Evolutionary conservation across 2,329 filamentous ascomycete genomes (phyloP).

Genomic region (Penicillium sp.): DNA sequence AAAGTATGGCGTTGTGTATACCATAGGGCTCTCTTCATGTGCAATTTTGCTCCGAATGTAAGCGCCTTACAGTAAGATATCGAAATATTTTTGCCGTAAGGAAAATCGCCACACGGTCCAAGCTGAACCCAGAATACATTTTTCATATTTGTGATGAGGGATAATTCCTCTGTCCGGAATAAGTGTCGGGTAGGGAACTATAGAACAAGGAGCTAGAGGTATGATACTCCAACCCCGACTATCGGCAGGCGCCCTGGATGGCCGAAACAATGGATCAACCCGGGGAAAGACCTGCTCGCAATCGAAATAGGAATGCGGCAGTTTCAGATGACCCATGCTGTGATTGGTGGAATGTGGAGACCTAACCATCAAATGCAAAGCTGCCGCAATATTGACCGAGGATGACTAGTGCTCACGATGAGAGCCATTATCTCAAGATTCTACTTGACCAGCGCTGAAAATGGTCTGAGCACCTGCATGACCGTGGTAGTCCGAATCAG

Average conservation of each 20-base stretch:
- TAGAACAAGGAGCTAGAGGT: neutral
- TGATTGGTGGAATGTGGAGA: neutral
- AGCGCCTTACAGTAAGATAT: neutral
- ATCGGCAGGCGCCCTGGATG: neutral
- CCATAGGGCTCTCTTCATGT: neutral
- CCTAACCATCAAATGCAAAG: neutral
- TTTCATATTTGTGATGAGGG: neutral
- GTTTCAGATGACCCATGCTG: neutral
- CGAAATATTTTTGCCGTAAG: neutral
- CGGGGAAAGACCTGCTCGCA: neutral
- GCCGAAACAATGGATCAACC: neutral
- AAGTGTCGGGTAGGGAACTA: neutral
- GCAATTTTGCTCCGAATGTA: neutral
- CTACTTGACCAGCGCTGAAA: neutral
- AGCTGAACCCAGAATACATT: neutral
- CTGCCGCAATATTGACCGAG: neutral
- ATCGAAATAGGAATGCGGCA: neutral
- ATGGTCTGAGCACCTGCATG: slow-evolving; percentile 11
- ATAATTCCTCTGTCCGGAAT: neutral
- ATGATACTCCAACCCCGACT: neutral
- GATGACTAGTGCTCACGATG: neutral
- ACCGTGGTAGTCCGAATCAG: slow-evolving; percentile 1
- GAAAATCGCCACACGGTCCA: neutral
- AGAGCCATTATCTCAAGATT: neutral
- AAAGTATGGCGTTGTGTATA: neutral